Conservation (phyloP, 1,284 basidiomycete species). For the Pseudozyma tsukubaensis region DNA sequence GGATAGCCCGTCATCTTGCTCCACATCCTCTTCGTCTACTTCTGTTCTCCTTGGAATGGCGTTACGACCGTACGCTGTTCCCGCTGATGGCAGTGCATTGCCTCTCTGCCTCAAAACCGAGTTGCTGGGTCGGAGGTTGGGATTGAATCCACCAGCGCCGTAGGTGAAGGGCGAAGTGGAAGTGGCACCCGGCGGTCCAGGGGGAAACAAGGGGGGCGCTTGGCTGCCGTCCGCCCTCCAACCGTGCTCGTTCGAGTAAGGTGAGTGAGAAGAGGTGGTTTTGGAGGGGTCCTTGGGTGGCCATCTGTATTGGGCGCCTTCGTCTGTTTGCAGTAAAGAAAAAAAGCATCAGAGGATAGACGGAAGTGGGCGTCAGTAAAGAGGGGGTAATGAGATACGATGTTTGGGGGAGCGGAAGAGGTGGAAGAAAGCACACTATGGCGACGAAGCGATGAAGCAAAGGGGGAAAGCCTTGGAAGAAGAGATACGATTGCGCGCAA, state of each 20-base stretch:
- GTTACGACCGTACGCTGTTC: background rate
- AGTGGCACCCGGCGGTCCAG: constrained; percentile 15
- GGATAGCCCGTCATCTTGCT: constrained; percentile 1
- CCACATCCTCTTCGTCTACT: background rate
- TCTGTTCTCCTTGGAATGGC: background rate
- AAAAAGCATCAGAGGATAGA: too few relatives aligned
- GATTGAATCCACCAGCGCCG: constrained; percentile 74
- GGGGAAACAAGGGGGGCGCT: constrained; percentile 7
- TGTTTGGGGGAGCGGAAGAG: background rate
- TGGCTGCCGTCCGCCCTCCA: constrained; percentile 9
- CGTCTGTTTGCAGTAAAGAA: constrained; percentile 60
- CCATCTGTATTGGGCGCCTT: constrained; percentile 71
- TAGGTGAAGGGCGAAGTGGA: constrained; percentile 84
- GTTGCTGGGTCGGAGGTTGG: constrained; percentile 22
- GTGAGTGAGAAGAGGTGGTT: background rate
- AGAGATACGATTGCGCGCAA: too few relatives aligned
- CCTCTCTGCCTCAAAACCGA: background rate
- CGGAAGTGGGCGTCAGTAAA: background rate
- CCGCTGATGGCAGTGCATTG: too few relatives aligned
- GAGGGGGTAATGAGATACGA: background rate
- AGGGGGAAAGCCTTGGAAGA: too few relatives aligned
- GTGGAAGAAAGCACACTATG: constrained; percentile 9
- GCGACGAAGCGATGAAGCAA: background rate
- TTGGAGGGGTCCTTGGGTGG: constrained; percentile 71
- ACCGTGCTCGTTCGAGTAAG: constrained; percentile 6